Evolutionary conservation across 129 eudicot species (phyloP), one percentile per base, ranked within the genome.

Genomic region (Logfia minima): DNA sequence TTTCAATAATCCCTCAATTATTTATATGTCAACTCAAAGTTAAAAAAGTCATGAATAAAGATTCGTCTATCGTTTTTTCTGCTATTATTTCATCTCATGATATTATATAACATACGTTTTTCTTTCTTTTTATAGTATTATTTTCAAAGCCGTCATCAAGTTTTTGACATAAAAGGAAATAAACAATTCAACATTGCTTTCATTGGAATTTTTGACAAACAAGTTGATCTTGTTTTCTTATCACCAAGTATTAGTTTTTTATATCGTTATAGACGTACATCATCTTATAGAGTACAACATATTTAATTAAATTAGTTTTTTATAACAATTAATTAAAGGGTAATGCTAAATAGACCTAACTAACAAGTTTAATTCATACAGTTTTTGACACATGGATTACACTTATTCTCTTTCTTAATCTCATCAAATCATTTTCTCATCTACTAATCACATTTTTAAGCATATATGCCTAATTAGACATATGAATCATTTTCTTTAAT

Each of bases 31-130:
- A 32, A 18, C 24, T 34, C 39, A 29, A 0, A 29, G 18, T n/a
- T 22, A 24, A 52, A 48, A 6, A 13, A 73, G 55, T 66, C 66
- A 52, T 22, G 8, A 23, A 76, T 51, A 66, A 66, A 66, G 66
- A 21, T 66, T 55, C 55, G 8, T 32, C 13, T 48, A 3, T 32
- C 73, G 34, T 1, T 8, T 48, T 58, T 62, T 64, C 62, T 0
- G 52, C 24, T 66, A 61, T 31, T 62, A 17, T 62, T 45, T 79
- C 70, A 48, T 35, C 14, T 23, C 66, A 71, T 71, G 28, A 43
- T 59, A 1, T 29, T 60, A 21, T 60, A 21, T 29, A 8, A 14
- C 9, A 59, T 5, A 1, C 34, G 31, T 3, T 31, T 9, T 58
- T 26, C n/a, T 3, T 62, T 60, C 64, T 1, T 29, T 77, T 41